Percentiles rank a stretch among this genome's conserved stretches.
Evolutionary conservation across 352 stramenopile species (phyloP).

Genomic region (Pythium phragmiticola): DNA sequence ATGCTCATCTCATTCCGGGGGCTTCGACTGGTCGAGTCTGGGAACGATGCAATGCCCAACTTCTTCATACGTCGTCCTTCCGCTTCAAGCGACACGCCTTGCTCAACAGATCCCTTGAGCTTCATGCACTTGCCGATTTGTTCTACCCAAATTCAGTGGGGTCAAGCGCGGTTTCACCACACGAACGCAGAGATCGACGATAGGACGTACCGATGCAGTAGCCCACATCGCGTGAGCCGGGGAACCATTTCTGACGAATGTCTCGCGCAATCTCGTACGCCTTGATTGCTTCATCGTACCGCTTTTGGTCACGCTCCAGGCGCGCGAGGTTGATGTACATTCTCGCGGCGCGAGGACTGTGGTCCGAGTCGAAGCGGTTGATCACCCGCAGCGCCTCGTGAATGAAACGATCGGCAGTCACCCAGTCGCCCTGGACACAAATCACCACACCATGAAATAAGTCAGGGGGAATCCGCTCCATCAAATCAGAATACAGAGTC

Average conservation of each 20-base stretch:
- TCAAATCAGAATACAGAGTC: neutral
- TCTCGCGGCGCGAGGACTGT: slow-evolving; percentile 60
- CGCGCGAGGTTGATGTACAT: slow-evolving; percentile 80
- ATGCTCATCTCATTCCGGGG: neutral
- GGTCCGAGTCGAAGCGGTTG: slow-evolving; percentile 73
- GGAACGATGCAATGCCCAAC: slow-evolving; percentile 20
- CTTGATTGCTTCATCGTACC: slow-evolving; percentile 64
- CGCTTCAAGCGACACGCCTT: slow-evolving; percentile 50
- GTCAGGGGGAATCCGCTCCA: neutral
- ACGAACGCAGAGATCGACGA: neutral
- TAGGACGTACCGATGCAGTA: slow-evolving; percentile 60
- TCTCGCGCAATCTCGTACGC: slow-evolving; percentile 65
- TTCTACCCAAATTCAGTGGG: slow-evolving; percentile 35
- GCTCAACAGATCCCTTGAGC: slow-evolving; percentile 53
- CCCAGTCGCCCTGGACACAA: slow-evolving; percentile 47
- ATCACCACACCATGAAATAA: neutral
- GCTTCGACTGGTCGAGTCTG: slow-evolving; percentile 14
- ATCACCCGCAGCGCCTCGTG: slow-evolving; percentile 78
- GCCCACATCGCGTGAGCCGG: slow-evolving; percentile 69
- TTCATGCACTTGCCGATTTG: slow-evolving; percentile 81
- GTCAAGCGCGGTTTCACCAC: neutral
- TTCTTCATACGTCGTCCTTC: slow-evolving; percentile 65
- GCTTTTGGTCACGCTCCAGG: slow-evolving; percentile 76
- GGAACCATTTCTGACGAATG: slow-evolving; percentile 72
- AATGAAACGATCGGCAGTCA: slow-evolving; percentile 62